Conservation (phyloP, 306 rosid genomes). For the Senna tora region DNA sequence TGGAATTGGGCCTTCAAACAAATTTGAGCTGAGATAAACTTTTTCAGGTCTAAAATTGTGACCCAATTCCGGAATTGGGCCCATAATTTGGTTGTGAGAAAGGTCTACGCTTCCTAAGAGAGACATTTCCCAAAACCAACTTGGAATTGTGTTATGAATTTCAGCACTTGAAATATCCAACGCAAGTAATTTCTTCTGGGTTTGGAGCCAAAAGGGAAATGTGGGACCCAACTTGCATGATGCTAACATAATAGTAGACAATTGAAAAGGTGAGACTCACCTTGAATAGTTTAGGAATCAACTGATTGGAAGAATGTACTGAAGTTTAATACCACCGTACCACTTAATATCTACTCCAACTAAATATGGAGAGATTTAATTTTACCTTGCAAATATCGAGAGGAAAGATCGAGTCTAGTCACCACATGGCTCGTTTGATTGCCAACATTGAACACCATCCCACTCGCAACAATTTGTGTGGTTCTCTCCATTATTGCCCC, state of each 20-base stretch:
- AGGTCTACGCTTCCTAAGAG: neutral
- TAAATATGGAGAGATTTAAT: neutral
- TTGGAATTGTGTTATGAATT: neutral
- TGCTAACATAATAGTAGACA: neutral
- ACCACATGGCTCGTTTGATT: constrained; percentile 18
- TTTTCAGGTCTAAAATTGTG: too few species aligned
- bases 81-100: neutral
- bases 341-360: too few species aligned
- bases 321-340: too few species aligned
- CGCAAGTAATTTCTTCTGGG: neutral
- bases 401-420: neutral
- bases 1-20: neutral
- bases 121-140: neutral
- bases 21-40: neutral
- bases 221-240: constrained; percentile 23
- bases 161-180: constrained; percentile 6
- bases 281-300: too few species aligned
- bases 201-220: constrained; percentile 23
- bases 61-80: neutral
- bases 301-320: too few species aligned
- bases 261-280: constrained; percentile 1
- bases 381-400: neutral
- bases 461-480: constrained; percentile 6
- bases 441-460: constrained; percentile 9
- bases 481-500: neutral